Percentiles rank a stretch among this genome's conserved stretches.
phyloP scores from a whole-genome alignment of 1,284 basidiomycete species.

The Xerocomus amazonicus region DNA sequence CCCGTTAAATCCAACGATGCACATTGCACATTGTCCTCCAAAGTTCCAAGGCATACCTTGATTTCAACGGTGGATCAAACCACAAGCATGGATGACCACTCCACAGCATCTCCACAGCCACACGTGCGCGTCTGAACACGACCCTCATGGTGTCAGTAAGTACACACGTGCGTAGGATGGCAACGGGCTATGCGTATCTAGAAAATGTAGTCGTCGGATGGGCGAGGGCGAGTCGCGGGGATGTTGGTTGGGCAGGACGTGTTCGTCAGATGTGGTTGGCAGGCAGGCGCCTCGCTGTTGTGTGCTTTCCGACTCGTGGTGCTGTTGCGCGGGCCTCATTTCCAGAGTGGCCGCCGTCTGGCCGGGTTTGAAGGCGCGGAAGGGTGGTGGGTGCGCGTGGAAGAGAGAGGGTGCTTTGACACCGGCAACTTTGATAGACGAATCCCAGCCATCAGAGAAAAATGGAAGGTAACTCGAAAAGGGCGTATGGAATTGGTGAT shows the following conservation, averaged over 20 bases:
- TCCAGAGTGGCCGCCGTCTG: constrained; percentile 49
- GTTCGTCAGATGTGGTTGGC: constrained; percentile 60
- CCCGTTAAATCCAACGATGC: constrained; percentile 44
- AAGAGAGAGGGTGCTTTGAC: not conserved
- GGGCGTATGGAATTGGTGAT: not conserved
- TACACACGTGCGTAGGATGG: not conserved
- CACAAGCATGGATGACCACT: not conserved
- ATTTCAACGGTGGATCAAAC: not conserved
- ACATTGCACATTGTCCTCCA: constrained; percentile 35
- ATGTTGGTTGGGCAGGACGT: constrained; percentile 60
- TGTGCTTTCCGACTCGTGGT: constrained; percentile 45
- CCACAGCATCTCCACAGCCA: constrained; percentile 49
- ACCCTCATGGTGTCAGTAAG: constrained; percentile 55
- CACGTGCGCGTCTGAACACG: constrained; percentile 61
- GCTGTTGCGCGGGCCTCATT: constrained; percentile 53
- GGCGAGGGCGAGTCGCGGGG: constrained; percentile 65
- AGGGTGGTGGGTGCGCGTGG: constrained; percentile 19
- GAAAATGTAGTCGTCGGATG: constrained; percentile 45
- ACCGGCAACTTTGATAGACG: not conserved
- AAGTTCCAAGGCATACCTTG: constrained; percentile 34
- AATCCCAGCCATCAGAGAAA: constrained; percentile 3
- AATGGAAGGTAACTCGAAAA: not conserved
- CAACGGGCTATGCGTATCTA: constrained; percentile 2
- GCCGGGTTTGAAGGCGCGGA: constrained; percentile 46
- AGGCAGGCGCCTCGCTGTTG: constrained; percentile 48